Conservation (phyloP, 1,139 yeast species). For the Taphrina flavorubra region DNA sequence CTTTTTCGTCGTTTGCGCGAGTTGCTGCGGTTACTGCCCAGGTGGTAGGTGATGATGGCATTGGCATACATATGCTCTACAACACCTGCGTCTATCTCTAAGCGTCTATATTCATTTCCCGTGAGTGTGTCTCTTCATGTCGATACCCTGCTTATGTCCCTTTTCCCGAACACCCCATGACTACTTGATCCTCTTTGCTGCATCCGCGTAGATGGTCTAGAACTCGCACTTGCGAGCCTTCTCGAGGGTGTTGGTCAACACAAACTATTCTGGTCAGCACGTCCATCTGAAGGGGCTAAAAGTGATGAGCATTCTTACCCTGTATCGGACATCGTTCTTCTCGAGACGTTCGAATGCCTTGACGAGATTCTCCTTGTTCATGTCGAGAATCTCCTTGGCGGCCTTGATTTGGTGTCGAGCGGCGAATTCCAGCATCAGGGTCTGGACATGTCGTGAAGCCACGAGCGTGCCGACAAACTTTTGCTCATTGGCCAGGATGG, state of each 20-base stretch:
- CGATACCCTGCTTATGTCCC: neutral
- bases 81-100: neutral
- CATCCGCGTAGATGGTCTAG: neutral
- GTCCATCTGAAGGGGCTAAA: neutral
- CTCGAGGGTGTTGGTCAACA: slow-evolving; percentile 9
- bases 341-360: slow-evolving; percentile 31
- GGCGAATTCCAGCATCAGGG: slow-evolving; percentile 41
- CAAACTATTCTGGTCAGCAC: slow-evolving; percentile 7
- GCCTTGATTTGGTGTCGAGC: slow-evolving; percentile 42
- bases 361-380: slow-evolving; percentile 37
- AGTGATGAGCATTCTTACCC: neutral
- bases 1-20: neutral
- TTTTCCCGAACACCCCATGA: too few relatives aligned
- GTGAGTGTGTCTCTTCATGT: neutral
- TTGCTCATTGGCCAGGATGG: slow-evolving; percentile 29
- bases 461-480: slow-evolving; percentile 31
- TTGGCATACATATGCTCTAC: too few relatives aligned
- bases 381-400: slow-evolving; percentile 24
- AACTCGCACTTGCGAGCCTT: slow-evolving; percentile 21
- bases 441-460: slow-evolving; percentile 39
- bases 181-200: neutral
- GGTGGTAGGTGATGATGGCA: too few relatives aligned
- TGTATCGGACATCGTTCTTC: slow-evolving; percentile 36
- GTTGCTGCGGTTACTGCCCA: too few relatives aligned
- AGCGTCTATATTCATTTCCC: neutral